These are phyloP conservation scores for Guyanaporus albipodus DNA, from an alignment of 768 basidiomycete genomes.

Conservation along the genomic window DNA sequence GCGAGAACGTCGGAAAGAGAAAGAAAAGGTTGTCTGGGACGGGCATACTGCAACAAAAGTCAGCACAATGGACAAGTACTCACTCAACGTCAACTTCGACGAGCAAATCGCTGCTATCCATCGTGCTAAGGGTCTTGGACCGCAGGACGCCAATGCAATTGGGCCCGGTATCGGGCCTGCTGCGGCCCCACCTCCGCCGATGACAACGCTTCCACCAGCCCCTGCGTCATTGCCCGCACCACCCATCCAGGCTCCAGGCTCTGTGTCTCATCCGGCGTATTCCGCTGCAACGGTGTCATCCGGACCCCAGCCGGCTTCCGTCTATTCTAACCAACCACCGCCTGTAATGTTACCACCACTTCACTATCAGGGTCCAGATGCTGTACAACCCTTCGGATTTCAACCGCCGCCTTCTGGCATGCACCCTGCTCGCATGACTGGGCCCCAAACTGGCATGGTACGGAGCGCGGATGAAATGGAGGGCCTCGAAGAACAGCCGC, in stretches of 20 bases:
- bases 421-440: constrained; percentile 65
- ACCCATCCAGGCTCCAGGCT: constrained; percentile 46
- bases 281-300: constrained; percentile 86
- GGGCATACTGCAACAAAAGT: constrained; percentile 95
- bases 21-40: constrained; percentile 97
- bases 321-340: constrained; percentile 50
- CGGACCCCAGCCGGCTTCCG: constrained; percentile 85
- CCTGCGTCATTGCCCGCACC: constrained; percentile 73
- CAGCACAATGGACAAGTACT: constrained; percentile 89
- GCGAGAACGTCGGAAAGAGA: constrained; percentile 73
- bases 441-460: constrained; percentile 66
- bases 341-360: constrained; percentile 84
- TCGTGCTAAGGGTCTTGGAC: constrained; percentile 84
- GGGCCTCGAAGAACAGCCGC: constrained; percentile 63
- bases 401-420: constrained; percentile 67
- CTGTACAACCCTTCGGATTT: constrained; percentile 75
- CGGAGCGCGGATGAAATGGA: constrained; percentile 82
- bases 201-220: constrained; percentile 62
- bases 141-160: constrained; percentile 74
- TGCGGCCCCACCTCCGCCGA: constrained; percentile 58
- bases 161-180: constrained; percentile 86
- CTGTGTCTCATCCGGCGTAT: constrained; percentile 49
- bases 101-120: constrained; percentile 98
- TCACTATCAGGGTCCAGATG: constrained; percentile 77
- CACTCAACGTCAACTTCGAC: constrained; percentile 90